Conservation (phyloP, 345 rosid species). For the Syzygium oleosum region DNA sequence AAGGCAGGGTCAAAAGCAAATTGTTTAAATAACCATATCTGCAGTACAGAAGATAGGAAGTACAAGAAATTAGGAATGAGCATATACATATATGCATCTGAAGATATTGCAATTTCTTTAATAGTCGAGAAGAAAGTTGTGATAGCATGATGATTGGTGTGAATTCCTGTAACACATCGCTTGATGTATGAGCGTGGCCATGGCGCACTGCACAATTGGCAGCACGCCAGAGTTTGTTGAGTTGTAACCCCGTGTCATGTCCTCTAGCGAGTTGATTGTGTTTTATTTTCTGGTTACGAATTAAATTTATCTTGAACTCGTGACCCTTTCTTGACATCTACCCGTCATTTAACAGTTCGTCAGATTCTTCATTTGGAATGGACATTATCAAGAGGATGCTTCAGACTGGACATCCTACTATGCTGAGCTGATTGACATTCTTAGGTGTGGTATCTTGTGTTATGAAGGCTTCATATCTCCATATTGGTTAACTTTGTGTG, state of each 20-base stretch:
- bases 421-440: conserved; percentile 53
- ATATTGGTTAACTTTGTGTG: background rate
- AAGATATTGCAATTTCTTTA: background rate
- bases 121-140: background rate
- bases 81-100: background rate
- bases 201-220: background rate
- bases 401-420: conserved; percentile 88
- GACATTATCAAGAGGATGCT: conserved; percentile 92
- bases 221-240: background rate
- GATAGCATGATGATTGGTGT: background rate
- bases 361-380: conserved; percentile 95
- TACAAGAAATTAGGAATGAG: background rate
- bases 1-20: background rate
- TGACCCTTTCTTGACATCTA: background rate
- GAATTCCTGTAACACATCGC: background rate
- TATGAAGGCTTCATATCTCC: background rate
- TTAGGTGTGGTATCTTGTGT: background rate
- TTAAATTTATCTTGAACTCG: background rate
- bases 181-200: background rate
- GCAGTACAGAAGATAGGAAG: background rate
- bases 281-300: background rate
- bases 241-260: background rate
- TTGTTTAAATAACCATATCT: background rate
- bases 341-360: conserved; percentile 43
- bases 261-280: background rate